Percentiles rank a stretch among this genome's conserved stretches.
phyloP scores from a whole-genome alignment of 768 basidiomycete species.

The Tricholoma sp. region DNA sequence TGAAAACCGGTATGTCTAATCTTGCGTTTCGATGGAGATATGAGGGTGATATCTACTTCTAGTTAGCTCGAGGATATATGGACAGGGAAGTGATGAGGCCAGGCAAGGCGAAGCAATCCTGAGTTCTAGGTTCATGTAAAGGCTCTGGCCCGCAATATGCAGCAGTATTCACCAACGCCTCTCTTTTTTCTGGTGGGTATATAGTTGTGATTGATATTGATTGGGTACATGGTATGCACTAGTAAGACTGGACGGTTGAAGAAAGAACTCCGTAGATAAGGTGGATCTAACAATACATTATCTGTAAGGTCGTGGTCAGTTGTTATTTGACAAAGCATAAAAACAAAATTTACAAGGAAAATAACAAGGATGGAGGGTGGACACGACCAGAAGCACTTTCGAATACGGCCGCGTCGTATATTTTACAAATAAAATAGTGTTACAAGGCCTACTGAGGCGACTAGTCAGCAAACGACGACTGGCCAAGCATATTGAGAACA shows the following conservation, averaged over 20 bases:
- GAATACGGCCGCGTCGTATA: background rate
- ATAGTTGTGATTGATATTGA: background rate
- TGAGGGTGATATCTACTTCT: constrained; percentile 16
- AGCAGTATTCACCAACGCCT: background rate
- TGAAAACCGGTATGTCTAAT: constrained; percentile 41
- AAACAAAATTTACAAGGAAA: constrained; percentile 12
- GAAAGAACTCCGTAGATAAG: background rate
- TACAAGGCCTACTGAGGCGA: constrained; percentile 6
- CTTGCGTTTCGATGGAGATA: background rate
- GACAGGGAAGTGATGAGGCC: constrained; percentile 43
- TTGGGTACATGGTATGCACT: background rate
- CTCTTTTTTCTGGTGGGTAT: background rate
- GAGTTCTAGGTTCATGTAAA: constrained; percentile 48
- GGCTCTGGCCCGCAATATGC: background rate
- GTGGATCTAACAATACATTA: constrained; percentile 11
- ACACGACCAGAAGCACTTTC: background rate
- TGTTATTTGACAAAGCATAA: background rate
- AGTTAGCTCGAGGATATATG: constrained; percentile 47
- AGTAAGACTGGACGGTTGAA: background rate
- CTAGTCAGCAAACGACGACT: background rate
- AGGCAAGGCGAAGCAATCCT: constrained; percentile 46
- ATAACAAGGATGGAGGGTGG: background rate
- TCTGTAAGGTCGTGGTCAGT: constrained; percentile 15
- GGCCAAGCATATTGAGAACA: background rate
- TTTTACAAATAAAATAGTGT: constrained; percentile 1